Evolutionary conservation across 176 grass and related monocot genomes (phyloP), one percentile per base, ranked within the genome.

Genomic region (Puya raimondii): DNA sequence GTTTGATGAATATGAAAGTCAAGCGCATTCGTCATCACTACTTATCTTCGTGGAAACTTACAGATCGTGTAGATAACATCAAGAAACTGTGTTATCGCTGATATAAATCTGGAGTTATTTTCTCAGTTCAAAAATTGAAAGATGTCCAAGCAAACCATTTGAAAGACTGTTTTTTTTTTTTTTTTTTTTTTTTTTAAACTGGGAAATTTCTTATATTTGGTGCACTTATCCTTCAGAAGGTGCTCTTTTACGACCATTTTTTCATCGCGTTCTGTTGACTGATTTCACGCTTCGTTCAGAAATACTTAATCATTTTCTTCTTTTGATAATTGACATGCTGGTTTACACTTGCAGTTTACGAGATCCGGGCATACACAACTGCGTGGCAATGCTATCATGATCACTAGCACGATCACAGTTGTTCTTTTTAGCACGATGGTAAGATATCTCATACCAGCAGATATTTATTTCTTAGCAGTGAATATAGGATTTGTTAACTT

Each of bases 401-500:
- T 99, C 52, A 99, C 95, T 67, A 99, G 95, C 80, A 99, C 95
- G 59, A 99, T 99, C 53, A 88, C 90, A 49, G 95, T 99, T 25
- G 95, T 99, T 27, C 87, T 99, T 26, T 93, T 99, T 66, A 99
- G 90, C 80, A 99, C 84, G 4, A 51, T 88, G 89, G 95, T 99
- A 84, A 93, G 91, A 64, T 74, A 71, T 76, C 66, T 58, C 73
- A 21, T 61, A 27, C n/a, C 73, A 71, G 20, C 1, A 42, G 49
- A 21, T 66, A 18, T 2, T 2, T 66, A 18, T 2, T 2, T 49
- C 48, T 78, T 69, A 12, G 14, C 56, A 11, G 16, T 22, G 56
- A 7, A 61, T 9, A 8, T 17, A 57, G 21, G 56, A 61, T 18
- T n/a, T 61, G 56, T 61, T 61, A 61, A n/a, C 33, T 42, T 42